Conservation (phyloP, 495 filamentous ascomycete genomes). For the Neurospora hispaniola region DNA sequence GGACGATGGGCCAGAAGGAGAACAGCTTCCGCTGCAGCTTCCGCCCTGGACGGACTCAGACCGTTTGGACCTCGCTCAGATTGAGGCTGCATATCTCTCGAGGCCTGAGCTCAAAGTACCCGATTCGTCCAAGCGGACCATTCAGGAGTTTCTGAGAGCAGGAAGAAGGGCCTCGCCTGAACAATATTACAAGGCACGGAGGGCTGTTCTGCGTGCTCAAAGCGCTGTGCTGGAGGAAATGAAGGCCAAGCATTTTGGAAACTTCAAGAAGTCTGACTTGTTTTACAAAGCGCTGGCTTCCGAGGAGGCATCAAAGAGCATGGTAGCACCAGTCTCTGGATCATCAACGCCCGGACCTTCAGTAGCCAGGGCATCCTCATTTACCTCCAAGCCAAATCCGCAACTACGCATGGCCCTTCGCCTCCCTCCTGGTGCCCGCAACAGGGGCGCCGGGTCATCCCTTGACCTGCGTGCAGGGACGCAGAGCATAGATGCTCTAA, state of each 20-base stretch:
- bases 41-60: constrained; percentile 74
- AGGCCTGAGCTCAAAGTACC: constrained; percentile 71
- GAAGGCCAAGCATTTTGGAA: constrained; percentile 64
- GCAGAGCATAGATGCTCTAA: not conserved
- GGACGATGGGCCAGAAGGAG: constrained; percentile 65
- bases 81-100: constrained; percentile 80
- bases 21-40: constrained; percentile 48
- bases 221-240: constrained; percentile 74
- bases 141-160: constrained; percentile 68
- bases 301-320: constrained; percentile 57
- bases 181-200: constrained; percentile 76
- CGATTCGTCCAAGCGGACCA: constrained; percentile 51
- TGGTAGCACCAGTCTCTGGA: constrained; percentile 2
- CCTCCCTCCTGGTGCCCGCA: constrained; percentile 13
- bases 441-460: constrained; percentile 33
- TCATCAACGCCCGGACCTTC: constrained; percentile 13
- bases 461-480: constrained; percentile 26
- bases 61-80: constrained; percentile 74
- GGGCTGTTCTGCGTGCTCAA: constrained; percentile 72
- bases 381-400: constrained; percentile 28
- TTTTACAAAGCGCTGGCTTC: constrained; percentile 93
- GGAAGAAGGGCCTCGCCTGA: constrained; percentile 61
- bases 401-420: constrained; percentile 29
- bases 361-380: constrained; percentile 22
- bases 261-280: constrained; percentile 83